Evolutionary conservation across 192 early-diverging fungal genomes (phyloP).

Genomic region (Backusella tuberculispora): DNA sequence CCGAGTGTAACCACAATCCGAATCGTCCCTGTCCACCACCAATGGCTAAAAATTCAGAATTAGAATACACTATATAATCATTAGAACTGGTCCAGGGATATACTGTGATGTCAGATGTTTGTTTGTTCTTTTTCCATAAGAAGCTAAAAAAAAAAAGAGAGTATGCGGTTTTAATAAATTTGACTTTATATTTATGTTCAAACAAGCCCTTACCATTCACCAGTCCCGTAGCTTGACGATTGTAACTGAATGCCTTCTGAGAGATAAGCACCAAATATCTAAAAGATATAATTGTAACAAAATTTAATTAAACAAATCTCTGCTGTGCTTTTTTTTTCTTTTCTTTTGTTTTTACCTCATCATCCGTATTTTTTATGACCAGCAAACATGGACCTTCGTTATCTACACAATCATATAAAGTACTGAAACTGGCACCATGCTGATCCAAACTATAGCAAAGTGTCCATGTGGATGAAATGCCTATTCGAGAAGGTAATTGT

Average conservation of each 20-base stretch:
- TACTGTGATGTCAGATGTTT: constrained; percentile 40
- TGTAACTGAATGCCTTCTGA: constrained; percentile 65
- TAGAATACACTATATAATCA: constrained; percentile 74
- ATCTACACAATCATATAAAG: constrained; percentile 67
- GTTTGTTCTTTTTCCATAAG: constrained; percentile 61
- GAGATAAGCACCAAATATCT: constrained; percentile 80
- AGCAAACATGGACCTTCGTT: constrained; percentile 68
- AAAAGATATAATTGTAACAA: neutral
- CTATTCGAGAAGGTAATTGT: constrained; percentile 71
- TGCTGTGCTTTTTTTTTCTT: neutral
- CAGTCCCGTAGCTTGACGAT: constrained; percentile 75
- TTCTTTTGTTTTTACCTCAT: constrained; percentile 42
- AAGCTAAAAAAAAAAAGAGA: constrained; percentile 52
- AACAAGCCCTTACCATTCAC: constrained; percentile 65
- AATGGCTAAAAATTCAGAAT: constrained; percentile 72
- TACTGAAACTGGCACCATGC: constrained; percentile 88
- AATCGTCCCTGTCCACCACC: constrained; percentile 78
- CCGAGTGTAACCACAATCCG: constrained; percentile 76
- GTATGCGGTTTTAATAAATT: neutral
- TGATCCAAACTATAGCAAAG: constrained; percentile 90
- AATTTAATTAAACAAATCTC: constrained; percentile 3
- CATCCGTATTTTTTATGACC: constrained; percentile 64
- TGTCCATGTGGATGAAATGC: constrained; percentile 73
- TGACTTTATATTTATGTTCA: neutral
- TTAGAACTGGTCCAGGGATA: constrained; percentile 77